Evolutionary conservation across 805 yeast genomes (phyloP).

Genomic region (Diddensiella caesifluorescens): DNA sequence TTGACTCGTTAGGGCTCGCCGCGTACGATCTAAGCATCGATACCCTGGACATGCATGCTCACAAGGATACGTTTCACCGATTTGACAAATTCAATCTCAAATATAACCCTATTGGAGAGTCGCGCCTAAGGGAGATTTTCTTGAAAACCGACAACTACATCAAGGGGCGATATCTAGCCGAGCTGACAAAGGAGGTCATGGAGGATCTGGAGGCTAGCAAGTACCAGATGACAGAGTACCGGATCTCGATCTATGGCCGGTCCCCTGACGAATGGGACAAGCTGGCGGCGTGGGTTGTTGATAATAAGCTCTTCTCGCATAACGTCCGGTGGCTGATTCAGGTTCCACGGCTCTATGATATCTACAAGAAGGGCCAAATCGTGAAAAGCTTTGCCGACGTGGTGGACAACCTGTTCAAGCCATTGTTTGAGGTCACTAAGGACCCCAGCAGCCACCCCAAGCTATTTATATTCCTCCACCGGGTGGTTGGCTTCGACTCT

Average conservation of each 20-base stretch:
- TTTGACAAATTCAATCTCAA: constrained; percentile 96
- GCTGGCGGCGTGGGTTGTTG: constrained; percentile 90
- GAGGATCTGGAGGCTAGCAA: constrained; percentile 92
- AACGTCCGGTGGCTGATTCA: constrained; percentile 97
- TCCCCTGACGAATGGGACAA: constrained; percentile 90
- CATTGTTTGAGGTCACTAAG: constrained; percentile 82
- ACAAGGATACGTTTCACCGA: constrained; percentile 94
- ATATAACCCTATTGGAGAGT: constrained; percentile 97
- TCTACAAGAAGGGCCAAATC: constrained; percentile 72
- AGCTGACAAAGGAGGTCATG: constrained; percentile 87
- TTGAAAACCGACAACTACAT: constrained; percentile 92
- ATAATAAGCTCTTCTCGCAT: constrained; percentile 83
- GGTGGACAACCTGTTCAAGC: constrained; percentile 72
- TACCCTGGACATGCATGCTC: constrained; percentile 99
- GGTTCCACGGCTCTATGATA: constrained; percentile 87
- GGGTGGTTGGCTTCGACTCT: constrained; percentile 96
- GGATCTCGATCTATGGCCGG: constrained; percentile 93
- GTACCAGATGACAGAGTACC: constrained; percentile 95
- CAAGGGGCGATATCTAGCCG: constrained; percentile 84
- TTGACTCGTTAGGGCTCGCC: constrained; percentile 80
- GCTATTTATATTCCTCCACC: constrained; percentile 75
- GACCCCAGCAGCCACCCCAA: constrained; percentile 90
- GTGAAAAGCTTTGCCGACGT: constrained; percentile 72
- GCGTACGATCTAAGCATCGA: constrained; percentile 96
- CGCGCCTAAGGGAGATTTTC: constrained; percentile 92